These are phyloP conservation scores for Diaporthe ilicicola DNA, from an alignment of 2,329 filamentous ascomycete genomes.

Conservation along the genomic window DNA sequence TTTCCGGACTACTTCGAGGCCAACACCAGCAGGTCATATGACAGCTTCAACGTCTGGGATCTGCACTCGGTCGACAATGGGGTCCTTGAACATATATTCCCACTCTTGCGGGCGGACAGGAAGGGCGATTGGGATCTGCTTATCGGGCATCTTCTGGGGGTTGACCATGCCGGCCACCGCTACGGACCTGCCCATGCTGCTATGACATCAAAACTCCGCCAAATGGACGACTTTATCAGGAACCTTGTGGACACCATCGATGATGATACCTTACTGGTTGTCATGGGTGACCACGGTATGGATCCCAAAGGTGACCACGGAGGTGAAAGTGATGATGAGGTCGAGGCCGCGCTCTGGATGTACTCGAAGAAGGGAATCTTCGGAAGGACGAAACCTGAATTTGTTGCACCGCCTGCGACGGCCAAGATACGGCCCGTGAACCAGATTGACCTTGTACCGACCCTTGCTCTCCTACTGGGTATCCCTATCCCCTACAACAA, in stretches of 20 bases:
- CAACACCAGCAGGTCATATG: constrained; percentile 86
- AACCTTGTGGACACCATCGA: constrained; percentile 77
- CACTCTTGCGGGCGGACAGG: constrained; percentile 74
- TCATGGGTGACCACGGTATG: constrained; percentile 99
- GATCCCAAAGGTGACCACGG: constrained; percentile 96
- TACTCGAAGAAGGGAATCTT: constrained; percentile 90
- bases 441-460: constrained; percentile 96
- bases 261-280: constrained; percentile 85
- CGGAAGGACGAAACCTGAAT: constrained; percentile 74
- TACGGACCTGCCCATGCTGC: constrained; percentile 93
- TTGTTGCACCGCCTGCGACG: constrained; percentile 66
- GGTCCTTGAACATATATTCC: constrained; percentile 89
- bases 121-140: constrained; percentile 88
- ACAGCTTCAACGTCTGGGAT: constrained; percentile 99
- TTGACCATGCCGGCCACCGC: constrained; percentile 95
- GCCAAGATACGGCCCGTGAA: constrained; percentile 80
- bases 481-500: constrained; percentile 97
- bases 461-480: constrained; percentile 85
- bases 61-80: constrained; percentile 96
- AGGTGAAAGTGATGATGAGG: constrained; percentile 96
- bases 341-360: constrained; percentile 97
- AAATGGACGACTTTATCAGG: constrained; percentile 87
- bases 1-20: constrained; percentile 94
- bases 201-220: constrained; percentile 88
- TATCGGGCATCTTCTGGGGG: constrained; percentile 91